These are phyloP conservation scores for Scedosporium dehoogii DNA, from an alignment of 2,329 filamentous ascomycete species.

Conservation along the genomic window DNA sequence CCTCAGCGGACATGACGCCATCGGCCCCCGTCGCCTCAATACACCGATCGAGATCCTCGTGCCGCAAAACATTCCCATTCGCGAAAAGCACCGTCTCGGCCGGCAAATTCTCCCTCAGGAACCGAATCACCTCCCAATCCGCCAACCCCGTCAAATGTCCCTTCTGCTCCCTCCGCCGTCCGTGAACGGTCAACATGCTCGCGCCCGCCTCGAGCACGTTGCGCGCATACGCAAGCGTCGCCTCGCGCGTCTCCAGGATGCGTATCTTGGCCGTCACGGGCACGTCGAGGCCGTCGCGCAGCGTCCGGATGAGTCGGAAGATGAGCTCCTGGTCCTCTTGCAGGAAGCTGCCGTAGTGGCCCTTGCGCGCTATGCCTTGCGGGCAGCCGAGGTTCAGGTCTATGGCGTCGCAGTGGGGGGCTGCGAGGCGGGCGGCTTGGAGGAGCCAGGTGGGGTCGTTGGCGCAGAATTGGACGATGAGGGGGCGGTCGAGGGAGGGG, in stretches of 20 bases:
- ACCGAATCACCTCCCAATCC: conserved; percentile 80
- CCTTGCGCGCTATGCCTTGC: conserved; percentile 85
- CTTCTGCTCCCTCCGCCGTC: conserved; percentile 81
- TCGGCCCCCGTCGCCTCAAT: conserved; percentile 79
- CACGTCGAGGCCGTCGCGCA: conserved; percentile 67
- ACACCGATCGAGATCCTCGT: conserved; percentile 67
- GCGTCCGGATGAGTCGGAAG: conserved; percentile 68
- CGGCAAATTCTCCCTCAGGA: conserved; percentile 73
- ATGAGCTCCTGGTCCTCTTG: conserved; percentile 88
- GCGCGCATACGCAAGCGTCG: conserved; percentile 78
- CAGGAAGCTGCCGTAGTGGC: conserved; percentile 86
- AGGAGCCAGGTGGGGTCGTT: conserved; percentile 77
- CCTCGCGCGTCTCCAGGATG: conserved; percentile 75
- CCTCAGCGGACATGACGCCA: conserved; percentile 92
- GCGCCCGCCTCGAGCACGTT: conserved; percentile 82
- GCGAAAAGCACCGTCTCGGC: conserved; percentile 88
- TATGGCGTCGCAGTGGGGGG: conserved; percentile 86
- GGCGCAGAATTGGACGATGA: conserved; percentile 95
- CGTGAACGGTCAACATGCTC: conserved; percentile 89
- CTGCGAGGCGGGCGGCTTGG: conserved; percentile 65
- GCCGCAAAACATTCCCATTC: conserved; percentile 85
- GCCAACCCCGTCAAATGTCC: conserved; percentile 89
- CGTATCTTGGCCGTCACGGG: conserved; percentile 94
- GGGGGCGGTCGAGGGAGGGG: conserved; percentile 69
- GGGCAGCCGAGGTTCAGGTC: conserved; percentile 94